A percentile compares a stretch with the other conserved stretches of the same genome.
Conservation (phyloP, 257 asterid genomes). For the Solanum paucissectum region DNA sequence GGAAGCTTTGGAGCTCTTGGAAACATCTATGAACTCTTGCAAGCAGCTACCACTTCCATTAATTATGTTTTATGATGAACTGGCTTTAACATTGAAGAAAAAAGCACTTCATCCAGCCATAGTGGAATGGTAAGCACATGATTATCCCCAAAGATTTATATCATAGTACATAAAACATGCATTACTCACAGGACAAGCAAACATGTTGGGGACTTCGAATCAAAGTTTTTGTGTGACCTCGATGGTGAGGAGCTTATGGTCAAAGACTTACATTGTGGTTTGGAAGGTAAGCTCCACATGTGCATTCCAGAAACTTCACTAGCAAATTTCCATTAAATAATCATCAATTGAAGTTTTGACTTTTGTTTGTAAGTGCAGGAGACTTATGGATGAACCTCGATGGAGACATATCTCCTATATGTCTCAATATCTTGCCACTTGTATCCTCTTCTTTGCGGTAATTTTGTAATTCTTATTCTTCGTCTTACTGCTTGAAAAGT, state of each 20-base stretch:
- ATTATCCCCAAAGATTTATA: background rate
- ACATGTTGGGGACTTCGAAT: constrained; percentile 69
- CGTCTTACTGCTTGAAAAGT: background rate
- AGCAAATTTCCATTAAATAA: background rate
- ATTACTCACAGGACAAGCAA: constrained; percentile 47
- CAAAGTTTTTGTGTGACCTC: constrained; percentile 55
- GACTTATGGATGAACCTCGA: constrained; percentile 92
- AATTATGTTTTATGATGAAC: constrained; percentile 69
- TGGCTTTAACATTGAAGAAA: constrained; percentile 43
- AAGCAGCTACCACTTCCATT: constrained; percentile 56
- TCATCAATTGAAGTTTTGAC: background rate
- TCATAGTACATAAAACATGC: background rate
- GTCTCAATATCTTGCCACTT: constrained; percentile 68
- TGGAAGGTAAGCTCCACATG: constrained; percentile 39
- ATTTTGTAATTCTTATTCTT: background rate
- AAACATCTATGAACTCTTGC: constrained; percentile 63
- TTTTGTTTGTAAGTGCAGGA: constrained; percentile 33
- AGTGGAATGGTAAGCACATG: constrained; percentile 48
- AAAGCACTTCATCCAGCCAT: constrained; percentile 60
- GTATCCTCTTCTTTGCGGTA: constrained; percentile 56
- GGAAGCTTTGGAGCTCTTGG: constrained; percentile 83
- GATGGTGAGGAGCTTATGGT: constrained; percentile 35
- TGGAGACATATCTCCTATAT: constrained; percentile 82
- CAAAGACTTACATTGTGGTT: constrained; percentile 40
- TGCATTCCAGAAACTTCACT: background rate